Conservation (phyloP, 192 early-diverging fungal species). For the Coemansia sp. region DNA sequence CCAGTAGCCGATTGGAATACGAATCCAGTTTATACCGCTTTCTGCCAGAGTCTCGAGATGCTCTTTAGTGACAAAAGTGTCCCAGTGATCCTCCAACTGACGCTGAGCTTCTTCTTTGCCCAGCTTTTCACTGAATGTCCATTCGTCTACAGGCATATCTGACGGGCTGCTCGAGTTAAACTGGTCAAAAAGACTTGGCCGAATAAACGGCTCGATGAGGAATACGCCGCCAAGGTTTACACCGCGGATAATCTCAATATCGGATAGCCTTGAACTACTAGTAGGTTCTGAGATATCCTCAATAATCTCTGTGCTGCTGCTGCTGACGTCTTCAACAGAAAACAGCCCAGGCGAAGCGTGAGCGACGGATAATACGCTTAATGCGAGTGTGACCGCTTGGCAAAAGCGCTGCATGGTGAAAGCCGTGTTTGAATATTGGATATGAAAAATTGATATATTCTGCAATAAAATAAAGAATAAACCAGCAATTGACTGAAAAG, state of each 20-base stretch:
- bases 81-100: constrained; percentile 56
- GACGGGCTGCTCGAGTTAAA: constrained; percentile 30
- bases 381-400: neutral
- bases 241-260: constrained; percentile 50
- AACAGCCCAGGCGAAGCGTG: constrained; percentile 1
- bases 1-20: constrained; percentile 64
- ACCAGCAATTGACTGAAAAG: too few species aligned
- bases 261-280: constrained; percentile 5
- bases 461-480: too few species aligned
- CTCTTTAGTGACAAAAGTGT: constrained; percentile 56
- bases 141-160: constrained; percentile 56
- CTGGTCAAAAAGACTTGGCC: constrained; percentile 49
- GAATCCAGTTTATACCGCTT: constrained; percentile 56
- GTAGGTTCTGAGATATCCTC: neutral
- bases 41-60: constrained; percentile 50
- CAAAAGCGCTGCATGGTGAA: neutral
- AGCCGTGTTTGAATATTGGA: too few species aligned
- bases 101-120: constrained; percentile 43
- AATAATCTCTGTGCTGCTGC: neutral
- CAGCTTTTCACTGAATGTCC: constrained; percentile 50
- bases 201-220: constrained; percentile 60
- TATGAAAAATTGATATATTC: too few species aligned
- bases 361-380: neutral
- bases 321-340: too few species aligned
- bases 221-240: constrained; percentile 61